These are phyloP conservation scores for Gyromitra esculenta DNA, from an alignment of 2,329 filamentous ascomycete species.

Conservation along the genomic window DNA sequence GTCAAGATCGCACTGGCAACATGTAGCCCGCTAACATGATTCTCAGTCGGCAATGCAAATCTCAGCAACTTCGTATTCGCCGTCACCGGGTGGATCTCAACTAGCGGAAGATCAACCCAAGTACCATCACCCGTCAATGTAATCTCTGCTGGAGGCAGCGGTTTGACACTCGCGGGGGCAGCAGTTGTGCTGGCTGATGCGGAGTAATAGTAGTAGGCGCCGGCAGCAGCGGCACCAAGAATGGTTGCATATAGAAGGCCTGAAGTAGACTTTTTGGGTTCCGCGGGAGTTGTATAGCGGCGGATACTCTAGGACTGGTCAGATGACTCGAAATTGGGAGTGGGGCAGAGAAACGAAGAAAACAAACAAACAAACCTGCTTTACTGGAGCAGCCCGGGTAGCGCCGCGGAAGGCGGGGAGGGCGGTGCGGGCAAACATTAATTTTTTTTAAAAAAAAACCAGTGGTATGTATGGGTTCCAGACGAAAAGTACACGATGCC, in stretches of 20 bases:
- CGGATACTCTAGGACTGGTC: constrained; percentile 67
- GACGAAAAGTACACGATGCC: not conserved
- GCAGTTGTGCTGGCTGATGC: constrained; percentile 57
- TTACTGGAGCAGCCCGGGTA: constrained; percentile 68
- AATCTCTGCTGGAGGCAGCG: constrained; percentile 53
- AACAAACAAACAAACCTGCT: constrained; percentile 69
- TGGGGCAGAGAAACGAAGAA: not conserved
- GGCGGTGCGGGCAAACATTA: constrained; percentile 75
- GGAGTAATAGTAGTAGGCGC: constrained; percentile 68
- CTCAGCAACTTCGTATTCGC: constrained; percentile 94
- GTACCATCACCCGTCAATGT: constrained; percentile 59
- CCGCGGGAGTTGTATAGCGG: constrained; percentile 75
- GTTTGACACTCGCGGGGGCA: constrained; percentile 59
- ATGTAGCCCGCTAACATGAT: constrained; percentile 82
- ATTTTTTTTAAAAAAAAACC: constrained; percentile 56
- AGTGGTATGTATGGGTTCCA: not conserved
- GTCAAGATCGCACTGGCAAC: constrained; percentile 82
- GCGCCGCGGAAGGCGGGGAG: constrained; percentile 64
- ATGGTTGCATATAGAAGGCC: constrained; percentile 70
- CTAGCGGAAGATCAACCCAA: constrained; percentile 61
- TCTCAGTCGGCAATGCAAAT: constrained; percentile 84
- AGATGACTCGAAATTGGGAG: constrained; percentile 32
- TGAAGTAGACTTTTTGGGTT: constrained; percentile 68
- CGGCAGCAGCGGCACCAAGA: constrained; percentile 69
- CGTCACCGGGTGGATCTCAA: constrained; percentile 81